phyloP scores from a whole-genome alignment of 1,284 basidiomycete genomes.

The Athelia psychrophila region DNA sequence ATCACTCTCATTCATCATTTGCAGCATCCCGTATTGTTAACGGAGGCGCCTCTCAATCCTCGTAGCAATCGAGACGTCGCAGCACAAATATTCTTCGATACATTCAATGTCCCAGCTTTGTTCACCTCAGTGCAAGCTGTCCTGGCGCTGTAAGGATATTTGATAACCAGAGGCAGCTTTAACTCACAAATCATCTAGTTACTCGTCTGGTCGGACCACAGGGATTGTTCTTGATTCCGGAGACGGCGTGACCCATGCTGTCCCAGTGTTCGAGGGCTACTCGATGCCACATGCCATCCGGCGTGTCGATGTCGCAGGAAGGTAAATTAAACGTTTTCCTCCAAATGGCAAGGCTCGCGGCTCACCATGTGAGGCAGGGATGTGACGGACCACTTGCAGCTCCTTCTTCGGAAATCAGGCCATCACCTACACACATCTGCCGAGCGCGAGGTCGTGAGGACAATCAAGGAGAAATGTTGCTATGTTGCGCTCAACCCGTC shows the following conservation, averaged over 20 bases:
- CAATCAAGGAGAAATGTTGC: slow-evolving; percentile 98
- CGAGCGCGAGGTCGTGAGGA: slow-evolving; percentile 95
- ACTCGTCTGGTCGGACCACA: slow-evolving; percentile 98
- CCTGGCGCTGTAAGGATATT: slow-evolving; percentile 76
- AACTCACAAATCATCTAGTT: slow-evolving; percentile 49
- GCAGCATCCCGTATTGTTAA: slow-evolving; percentile 94
- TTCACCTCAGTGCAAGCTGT: slow-evolving; percentile 98
- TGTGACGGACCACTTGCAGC: slow-evolving; percentile 94
- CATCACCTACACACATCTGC: slow-evolving; percentile 96
- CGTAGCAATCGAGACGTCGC: slow-evolving; percentile 92
- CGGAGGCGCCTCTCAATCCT: slow-evolving; percentile 94
- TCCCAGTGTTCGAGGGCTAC: slow-evolving; percentile 99
- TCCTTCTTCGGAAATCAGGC: slow-evolving; percentile 91
- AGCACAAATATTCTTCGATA: slow-evolving; percentile 98
- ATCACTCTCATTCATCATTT: slow-evolving; percentile 12
- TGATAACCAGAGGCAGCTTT: slow-evolving; percentile 3
- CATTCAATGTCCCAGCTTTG: slow-evolving; percentile 98
- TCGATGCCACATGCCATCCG: slow-evolving; percentile 99
- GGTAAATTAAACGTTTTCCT: slow-evolving; percentile 47
- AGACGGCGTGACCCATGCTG: slow-evolving; percentile 98
- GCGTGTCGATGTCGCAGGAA: slow-evolving; percentile 92
- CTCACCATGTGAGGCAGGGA: slow-evolving; percentile 54
- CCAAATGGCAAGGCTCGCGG: slow-evolving; percentile 8
- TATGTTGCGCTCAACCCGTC: slow-evolving; percentile 89
- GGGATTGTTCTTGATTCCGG: slow-evolving; percentile 99